These are phyloP conservation scores for Fraxinus angustifolia DNA, from an alignment of 305 asterid species.

Conservation along the genomic window DNA sequence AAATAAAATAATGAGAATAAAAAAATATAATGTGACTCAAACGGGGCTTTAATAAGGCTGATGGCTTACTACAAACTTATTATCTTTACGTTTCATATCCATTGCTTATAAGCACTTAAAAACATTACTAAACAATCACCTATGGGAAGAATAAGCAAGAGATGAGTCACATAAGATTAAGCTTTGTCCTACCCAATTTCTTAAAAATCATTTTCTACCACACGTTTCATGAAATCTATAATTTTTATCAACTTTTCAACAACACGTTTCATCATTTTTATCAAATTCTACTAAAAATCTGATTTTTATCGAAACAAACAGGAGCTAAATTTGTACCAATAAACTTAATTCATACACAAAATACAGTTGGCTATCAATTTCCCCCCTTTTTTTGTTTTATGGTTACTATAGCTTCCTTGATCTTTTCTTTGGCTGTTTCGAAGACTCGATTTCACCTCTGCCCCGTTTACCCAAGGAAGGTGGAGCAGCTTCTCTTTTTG, in stretches of 20 bases:
- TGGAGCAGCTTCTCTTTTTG: conserved; percentile 50
- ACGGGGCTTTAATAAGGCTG: too few species aligned
- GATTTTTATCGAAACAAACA: not conserved
- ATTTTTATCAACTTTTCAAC: not conserved
- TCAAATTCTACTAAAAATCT: not conserved
- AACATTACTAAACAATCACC: not conserved
- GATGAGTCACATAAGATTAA: not conserved
- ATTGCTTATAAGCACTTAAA: not conserved
- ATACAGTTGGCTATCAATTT: conserved; percentile 31
- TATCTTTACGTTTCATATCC: too few species aligned
- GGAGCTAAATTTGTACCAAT: not conserved
- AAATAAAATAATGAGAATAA: too few species aligned
- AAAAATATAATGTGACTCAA: too few species aligned
- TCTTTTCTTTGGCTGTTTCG: conserved; percentile 60
- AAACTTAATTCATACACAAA: conserved; percentile 28
- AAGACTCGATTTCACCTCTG: conserved; percentile 33
- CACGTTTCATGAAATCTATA: not conserved
- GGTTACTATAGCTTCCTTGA: conserved; percentile 47
- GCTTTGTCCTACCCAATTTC: not conserved
- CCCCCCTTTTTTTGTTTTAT: not conserved
- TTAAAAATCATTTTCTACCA: not conserved
- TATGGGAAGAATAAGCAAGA: not conserved
- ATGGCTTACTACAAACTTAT: too few species aligned
- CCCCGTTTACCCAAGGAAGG: conserved; percentile 42
- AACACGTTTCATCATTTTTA: not conserved